These are phyloP conservation scores for Paramecium tetraurelia DNA, from an alignment of 73 alveolate genomes.

Conservation along the genomic window DNA sequence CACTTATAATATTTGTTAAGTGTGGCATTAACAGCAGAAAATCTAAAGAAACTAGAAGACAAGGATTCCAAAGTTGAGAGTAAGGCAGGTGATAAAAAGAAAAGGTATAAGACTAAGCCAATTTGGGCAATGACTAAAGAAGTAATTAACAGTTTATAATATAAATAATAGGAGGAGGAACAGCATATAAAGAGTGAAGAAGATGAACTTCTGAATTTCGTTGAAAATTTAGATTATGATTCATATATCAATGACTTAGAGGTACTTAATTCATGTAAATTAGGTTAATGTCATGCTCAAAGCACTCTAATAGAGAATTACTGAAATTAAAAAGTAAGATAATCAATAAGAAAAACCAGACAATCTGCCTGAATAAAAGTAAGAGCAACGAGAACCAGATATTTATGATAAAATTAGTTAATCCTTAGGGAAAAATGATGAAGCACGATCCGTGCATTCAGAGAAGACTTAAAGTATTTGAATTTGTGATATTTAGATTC, in stretches of 20 bases:
- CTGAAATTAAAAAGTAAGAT: conserved; percentile 79
- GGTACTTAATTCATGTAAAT: neutral
- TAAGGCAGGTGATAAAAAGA: neutral
- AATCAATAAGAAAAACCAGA: conserved; percentile 73
- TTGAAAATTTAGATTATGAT: conserved; percentile 87
- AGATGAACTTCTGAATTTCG: conserved; percentile 82
- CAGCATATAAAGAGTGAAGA: conserved; percentile 75
- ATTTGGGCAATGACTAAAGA: conserved; percentile 87
- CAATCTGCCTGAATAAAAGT: conserved; percentile 58
- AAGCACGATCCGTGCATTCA: conserved; percentile 52
- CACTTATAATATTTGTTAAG: neutral
- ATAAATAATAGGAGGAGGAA: conserved; percentile 61
- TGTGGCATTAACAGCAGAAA: conserved; percentile 76
- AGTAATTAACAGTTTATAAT: neutral
- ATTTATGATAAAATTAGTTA: conserved; percentile 50
- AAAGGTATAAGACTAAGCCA: conserved; percentile 69
- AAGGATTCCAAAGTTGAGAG: neutral
- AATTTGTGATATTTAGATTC: conserved; percentile 52
- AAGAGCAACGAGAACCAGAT: neutral
- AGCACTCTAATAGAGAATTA: conserved; percentile 75
- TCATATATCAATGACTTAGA: conserved; percentile 86
- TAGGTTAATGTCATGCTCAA: conserved; percentile 72
- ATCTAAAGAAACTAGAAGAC: conserved; percentile 65
- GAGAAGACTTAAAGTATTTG: conserved; percentile 45
- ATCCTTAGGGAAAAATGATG: conserved; percentile 21